Base-by-base conservation (phyloP, 1,139 yeast species). In the Groenewaldozyma sp. region DNA sequence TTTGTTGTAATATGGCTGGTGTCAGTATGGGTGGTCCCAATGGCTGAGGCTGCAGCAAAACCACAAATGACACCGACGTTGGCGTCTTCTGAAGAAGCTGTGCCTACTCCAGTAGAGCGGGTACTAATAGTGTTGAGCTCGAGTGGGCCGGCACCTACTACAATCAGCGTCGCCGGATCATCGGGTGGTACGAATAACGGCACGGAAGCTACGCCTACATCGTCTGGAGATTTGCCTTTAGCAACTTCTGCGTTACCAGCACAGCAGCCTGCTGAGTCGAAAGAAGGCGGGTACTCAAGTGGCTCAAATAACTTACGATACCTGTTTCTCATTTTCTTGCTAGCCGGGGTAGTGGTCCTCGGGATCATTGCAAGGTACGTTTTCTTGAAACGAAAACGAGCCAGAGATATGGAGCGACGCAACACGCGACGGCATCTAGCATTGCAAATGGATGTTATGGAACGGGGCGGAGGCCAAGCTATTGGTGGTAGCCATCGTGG, bases 241-340 rank as follows among this genome's bases (percentile, higher is more conserved):
- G 26, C 31, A 6, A 9, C 28, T 11, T n/a, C 11, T 14, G 10
- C n/a, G n/a, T n/a, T n/a, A 10, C 11, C 31, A 6, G 31, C 14
- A 11, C 31, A 27, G 17, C 31, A 17, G 34, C 22, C 34, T 5
- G n/a, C 34, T 7, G 22, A 16, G n/a, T n/a, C 19, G n/a, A n/a
- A n/a, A n/a, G n/a, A n/a, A n/a, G n/a, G n/a, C n/a, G n/a, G n/a
- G n/a, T n/a, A n/a, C n/a, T n/a, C n/a, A n/a, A 35, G 14, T 9
- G 33, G 29, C n/a, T n/a, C 35, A 13, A 31, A 32, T 24, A 31
- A 33, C 6, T 34, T 54, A 24, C 46, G 48, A 37, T 55, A 52
- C 35, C 46, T 55, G 24, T 55, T 52, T 35, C 42, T 55, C 31
- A 45, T 55, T 19, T 52, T 55, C 32, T 46, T 55, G 28, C 45